Evolutionary conservation across 1,284 basidiomycete genomes (phyloP).

Genomic region (Microstroma glucosiphilum): DNA sequence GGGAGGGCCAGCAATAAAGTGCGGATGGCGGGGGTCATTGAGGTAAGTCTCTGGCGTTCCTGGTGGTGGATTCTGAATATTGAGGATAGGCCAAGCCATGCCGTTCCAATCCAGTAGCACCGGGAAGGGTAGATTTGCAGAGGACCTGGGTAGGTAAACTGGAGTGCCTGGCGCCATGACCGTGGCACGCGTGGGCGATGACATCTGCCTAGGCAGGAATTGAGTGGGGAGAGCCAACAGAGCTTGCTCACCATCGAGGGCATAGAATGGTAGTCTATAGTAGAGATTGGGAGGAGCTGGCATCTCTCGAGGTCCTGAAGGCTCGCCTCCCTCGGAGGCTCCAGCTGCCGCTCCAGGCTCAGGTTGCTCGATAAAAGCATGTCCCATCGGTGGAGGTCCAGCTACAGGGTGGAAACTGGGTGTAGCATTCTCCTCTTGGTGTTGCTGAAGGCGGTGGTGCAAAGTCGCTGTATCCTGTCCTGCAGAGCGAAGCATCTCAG

Average conservation of each 20-base stretch:
- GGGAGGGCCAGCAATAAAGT: constrained; percentile 2
- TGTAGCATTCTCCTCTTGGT: no score
- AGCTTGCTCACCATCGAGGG: not conserved
- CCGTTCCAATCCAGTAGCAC: not conserved
- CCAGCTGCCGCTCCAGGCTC: no score
- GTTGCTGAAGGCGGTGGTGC: no score
- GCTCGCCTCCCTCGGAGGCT: no score
- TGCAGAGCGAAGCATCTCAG: no score
- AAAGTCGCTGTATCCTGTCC: no score
- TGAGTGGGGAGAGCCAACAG: not conserved
- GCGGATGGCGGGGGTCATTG: constrained; percentile 1
- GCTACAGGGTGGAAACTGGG: no score
- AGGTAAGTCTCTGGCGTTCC: not conserved
- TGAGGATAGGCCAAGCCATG: not conserved
- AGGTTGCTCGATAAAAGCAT: no score
- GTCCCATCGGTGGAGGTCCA: no score
- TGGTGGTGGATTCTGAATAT: not conserved
- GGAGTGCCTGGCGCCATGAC: not conserved
- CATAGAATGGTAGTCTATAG: not conserved
- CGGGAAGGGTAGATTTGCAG: not conserved
- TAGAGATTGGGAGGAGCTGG: not conserved
- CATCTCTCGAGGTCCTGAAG: not conserved
- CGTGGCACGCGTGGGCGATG: not conserved
- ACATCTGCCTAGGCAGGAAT: constrained; percentile 1
- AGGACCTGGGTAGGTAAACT: not conserved